phyloP scores from a whole-genome alignment of 176 grass and related monocot species.

The Tuctoria greenei region DNA sequence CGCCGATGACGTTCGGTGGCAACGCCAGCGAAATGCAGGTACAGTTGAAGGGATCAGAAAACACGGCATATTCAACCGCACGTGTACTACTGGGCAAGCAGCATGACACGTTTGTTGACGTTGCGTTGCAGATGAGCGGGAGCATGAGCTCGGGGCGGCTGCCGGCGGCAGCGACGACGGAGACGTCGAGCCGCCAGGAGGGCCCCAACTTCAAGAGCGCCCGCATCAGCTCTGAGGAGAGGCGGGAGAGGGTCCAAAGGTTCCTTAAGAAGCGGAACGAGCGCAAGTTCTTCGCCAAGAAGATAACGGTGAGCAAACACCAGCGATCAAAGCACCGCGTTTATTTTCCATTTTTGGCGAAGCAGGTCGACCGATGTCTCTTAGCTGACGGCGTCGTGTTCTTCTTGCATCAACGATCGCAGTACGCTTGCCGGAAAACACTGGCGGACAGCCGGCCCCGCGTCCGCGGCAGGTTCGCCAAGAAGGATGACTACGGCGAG shows the following conservation, averaged over 20 bases:
- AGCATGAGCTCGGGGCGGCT: conserved; percentile 30
- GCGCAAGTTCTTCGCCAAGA: conserved; percentile 98
- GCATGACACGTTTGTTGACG: conserved; percentile 35
- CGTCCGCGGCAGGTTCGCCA: conserved; percentile 89
- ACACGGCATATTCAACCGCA: background rate
- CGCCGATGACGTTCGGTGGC: conserved; percentile 37
- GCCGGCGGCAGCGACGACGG: conserved; percentile 36
- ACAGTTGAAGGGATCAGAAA: background rate
- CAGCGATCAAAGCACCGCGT: too few relatives aligned
- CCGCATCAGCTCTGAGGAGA: conserved; percentile 65
- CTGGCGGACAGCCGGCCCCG: conserved; percentile 90
- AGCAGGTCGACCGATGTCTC: background rate
- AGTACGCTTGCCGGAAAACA: conserved; percentile 99
- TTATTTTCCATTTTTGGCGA: background rate
- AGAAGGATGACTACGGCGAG: conserved; percentile 85
- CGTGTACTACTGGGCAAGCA: background rate
- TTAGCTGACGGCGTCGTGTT: conserved; percentile 8
- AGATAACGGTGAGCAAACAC: conserved; percentile 76
- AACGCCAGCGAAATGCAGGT: conserved; percentile 73
- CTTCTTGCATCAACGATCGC: background rate
- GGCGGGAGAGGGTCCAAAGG: conserved; percentile 87
- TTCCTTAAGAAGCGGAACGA: conserved; percentile 95
- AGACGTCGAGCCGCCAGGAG: conserved; percentile 48
- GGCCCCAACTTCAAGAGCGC: conserved; percentile 69
- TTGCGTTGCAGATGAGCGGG: conserved; percentile 43